Conservation (phyloP, 139 green algal species). For the Tetraselmis chui region DNA sequence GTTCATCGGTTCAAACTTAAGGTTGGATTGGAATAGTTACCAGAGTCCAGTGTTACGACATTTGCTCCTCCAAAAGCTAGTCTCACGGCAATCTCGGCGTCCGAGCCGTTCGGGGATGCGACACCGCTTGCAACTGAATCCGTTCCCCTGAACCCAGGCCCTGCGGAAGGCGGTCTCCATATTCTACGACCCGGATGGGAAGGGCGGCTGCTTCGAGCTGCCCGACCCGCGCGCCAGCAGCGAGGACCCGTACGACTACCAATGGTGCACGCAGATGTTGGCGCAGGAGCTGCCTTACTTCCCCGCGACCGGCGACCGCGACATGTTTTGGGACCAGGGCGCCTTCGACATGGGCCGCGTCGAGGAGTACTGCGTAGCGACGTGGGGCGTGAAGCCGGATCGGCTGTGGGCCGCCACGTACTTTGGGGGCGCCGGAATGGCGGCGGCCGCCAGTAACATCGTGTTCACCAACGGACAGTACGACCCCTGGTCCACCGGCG, state of each 20-base stretch:
- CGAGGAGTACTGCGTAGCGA: slow-evolving; percentile 32
- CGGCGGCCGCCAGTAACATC: slow-evolving; percentile 47
- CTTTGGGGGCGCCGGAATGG: slow-evolving; percentile 19
- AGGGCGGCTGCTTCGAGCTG: slow-evolving; percentile 34
- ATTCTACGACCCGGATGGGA: slow-evolving; percentile 47
- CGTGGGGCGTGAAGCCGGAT: slow-evolving; percentile 34
- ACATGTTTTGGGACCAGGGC: slow-evolving; percentile 65
- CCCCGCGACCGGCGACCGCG: slow-evolving; percentile 37
- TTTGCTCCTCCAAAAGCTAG: too few species aligned
- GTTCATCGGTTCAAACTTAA: too few species aligned
- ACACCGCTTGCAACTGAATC: too few species aligned
- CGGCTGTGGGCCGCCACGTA: slow-evolving; percentile 18
- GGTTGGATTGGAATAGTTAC: too few species aligned
- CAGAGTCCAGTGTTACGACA: too few species aligned
- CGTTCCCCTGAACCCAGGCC: too few species aligned
- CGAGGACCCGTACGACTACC: slow-evolving; percentile 54
- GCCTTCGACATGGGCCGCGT: slow-evolving; percentile 30
- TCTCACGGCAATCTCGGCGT: too few species aligned
- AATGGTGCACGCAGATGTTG: slow-evolving; percentile 68
- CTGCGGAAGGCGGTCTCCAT: slow-evolving; percentile 31
- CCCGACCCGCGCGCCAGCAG: background rate
- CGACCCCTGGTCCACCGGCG: slow-evolving; percentile 67
- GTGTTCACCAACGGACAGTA: slow-evolving; percentile 77
- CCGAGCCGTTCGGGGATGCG: too few species aligned
- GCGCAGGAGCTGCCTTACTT: slow-evolving; percentile 44